Conservation (phyloP, 2,329 filamentous ascomycete species). For the Cordyceps cicadae region DNA sequence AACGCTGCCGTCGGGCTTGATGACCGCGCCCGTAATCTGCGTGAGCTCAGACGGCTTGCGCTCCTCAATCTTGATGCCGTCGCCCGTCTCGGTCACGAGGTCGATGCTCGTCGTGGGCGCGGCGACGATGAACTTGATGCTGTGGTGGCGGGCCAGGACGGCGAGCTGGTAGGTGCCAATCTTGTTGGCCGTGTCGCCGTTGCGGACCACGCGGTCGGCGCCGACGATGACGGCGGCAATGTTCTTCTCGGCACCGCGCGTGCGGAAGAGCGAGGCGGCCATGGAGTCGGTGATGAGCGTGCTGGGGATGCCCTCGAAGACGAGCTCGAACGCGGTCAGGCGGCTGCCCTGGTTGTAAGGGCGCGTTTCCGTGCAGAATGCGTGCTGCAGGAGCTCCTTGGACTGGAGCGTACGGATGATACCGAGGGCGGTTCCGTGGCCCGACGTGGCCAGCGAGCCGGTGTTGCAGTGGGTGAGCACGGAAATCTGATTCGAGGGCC, state of each 20-base stretch:
- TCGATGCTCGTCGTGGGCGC: conserved; percentile 94
- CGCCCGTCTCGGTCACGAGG: conserved; percentile 65
- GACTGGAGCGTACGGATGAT: conserved; percentile 79
- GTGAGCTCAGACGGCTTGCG: conserved; percentile 75
- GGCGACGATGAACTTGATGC: conserved; percentile 88
- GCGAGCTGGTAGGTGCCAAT: conserved; percentile 92
- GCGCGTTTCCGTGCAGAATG: conserved; percentile 92
- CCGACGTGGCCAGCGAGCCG: conserved; percentile 89
- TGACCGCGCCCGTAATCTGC: conserved; percentile 68
- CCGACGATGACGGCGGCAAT: conserved; percentile 88
- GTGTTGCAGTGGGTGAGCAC: conserved; percentile 98
- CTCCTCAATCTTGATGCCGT: conserved; percentile 84
- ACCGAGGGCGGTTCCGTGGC: conserved; percentile 92
- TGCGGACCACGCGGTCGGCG: conserved; percentile 88
- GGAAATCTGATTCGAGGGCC: conserved; percentile 49
- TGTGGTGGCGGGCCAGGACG: conserved; percentile 80
- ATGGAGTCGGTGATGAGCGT: conserved; percentile 95
- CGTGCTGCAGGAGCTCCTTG: conserved; percentile 60
- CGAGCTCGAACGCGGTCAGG: conserved; percentile 91
- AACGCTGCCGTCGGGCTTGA: conserved; percentile 53
- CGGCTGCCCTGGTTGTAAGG: conserved; percentile 97
- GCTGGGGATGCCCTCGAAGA: conserved; percentile 83
- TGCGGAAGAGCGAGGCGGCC: conserved; percentile 75
- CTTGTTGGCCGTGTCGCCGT: conserved; percentile 97
- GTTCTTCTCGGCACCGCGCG: conserved; percentile 52